These are phyloP conservation scores for Phoma sp. DNA, from an alignment of 2,329 filamentous ascomycete genomes.

Conservation along the genomic window DNA sequence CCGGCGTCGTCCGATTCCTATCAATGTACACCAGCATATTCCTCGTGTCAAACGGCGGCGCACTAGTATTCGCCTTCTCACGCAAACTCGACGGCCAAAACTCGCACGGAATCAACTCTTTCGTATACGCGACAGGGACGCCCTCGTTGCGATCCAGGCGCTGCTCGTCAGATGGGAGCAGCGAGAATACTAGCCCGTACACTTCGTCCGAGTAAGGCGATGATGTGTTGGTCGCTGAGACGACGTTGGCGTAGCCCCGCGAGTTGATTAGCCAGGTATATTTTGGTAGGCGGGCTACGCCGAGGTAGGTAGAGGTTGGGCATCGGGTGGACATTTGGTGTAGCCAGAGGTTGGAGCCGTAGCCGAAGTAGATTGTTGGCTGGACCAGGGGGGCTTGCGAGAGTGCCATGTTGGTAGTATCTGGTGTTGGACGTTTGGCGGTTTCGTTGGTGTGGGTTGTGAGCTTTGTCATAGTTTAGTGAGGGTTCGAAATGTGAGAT, in stretches of 20 bases:
- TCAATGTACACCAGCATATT: constrained; percentile 69
- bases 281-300: constrained; percentile 63
- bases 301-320: constrained; percentile 61
- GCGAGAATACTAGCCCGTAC: constrained; percentile 47
- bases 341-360: constrained; percentile 73
- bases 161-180: constrained; percentile 36
- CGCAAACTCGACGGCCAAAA: constrained; percentile 50
- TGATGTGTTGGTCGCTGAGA: constrained; percentile 37
- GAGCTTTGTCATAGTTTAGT: neutral
- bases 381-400: constrained; percentile 8
- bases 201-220: constrained; percentile 23
- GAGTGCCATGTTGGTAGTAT: constrained; percentile 15
- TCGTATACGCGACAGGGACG: constrained; percentile 68
- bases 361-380: constrained; percentile 69
- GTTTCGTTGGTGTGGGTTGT: too few relatives aligned
- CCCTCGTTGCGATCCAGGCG: constrained; percentile 61
- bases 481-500: neutral
- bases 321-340: constrained; percentile 71
- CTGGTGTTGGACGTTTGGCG: too few relatives aligned
- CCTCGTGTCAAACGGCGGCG: constrained; percentile 26
- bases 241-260: constrained; percentile 74
- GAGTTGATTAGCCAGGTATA: constrained; percentile 73
- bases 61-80: constrained; percentile 7
- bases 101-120: constrained; percentile 55
- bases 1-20: constrained; percentile 48